Evolutionary conservation across 1,284 basidiomycete genomes (phyloP), one percentile per base, ranked within the genome.

Genomic region (Salmacisia buchloeana): DNA sequence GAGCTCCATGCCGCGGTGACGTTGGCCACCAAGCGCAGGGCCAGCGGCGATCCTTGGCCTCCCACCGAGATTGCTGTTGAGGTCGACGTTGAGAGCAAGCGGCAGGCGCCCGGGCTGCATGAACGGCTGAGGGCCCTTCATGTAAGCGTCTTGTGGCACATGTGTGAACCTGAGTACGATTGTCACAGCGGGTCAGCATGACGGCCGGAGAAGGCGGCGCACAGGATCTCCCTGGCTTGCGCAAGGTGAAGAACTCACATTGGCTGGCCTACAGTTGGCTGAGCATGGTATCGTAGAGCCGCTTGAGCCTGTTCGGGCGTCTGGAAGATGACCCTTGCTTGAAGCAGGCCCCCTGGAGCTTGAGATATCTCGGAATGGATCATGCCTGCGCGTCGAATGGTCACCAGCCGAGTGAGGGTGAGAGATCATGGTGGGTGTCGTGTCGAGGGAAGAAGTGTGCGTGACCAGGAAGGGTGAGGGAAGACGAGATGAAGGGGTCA

Each of bases 201-300:
- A 27, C 15, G 18, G 15, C 7, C 3, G 35, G 21, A 46, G 2
- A 2, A 33, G 46, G 36, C 12, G 36, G 29, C 23, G 21, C 23
- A 34, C n/a, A n/a, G 38, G 29, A 27, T 12, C 9, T 21, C 25
- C 1, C 35, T 2, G 13, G 23, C 23, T 12, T 9, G 33, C 12
- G 21, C 23, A 1, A 23, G n/a, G 27, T 18, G 6, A 59, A 27
- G 18, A 23, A 64, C 66, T 38, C 35, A 64, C 60, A 68, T 46
- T 21, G 21, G 15, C n/a, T 38, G 60, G 12, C 63, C 66, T 27
- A 57, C 54, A 25, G 66, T 60, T 15, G 57, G 34, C 29, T 60
- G 65, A 25, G 63, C 66, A 25, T 68, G 58, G 46, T 62, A 59
- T 9, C 39, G 36, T 15, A 65, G 38, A 7, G 63, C 56, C 1